These are phyloP conservation scores for Spergularia azorica DNA, from an alignment of 179 eudicot species.

Conservation along the genomic window DNA sequence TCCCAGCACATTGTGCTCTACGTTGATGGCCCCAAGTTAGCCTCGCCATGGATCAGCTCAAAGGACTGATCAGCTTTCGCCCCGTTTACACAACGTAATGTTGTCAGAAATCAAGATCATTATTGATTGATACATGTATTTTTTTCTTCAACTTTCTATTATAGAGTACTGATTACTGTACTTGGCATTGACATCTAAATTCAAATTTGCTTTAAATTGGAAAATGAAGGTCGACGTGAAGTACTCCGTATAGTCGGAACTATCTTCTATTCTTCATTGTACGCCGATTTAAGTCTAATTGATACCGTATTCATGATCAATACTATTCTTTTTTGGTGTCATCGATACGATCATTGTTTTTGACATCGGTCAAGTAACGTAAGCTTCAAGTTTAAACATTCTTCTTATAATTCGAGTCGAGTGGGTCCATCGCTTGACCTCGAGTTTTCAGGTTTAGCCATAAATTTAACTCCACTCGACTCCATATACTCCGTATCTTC, in stretches of 20 bases:
- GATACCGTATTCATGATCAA: too few species aligned
- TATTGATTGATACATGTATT: too few species aligned
- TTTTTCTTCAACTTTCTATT: not conserved
- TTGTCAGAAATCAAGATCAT: not conserved
- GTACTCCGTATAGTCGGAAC: too few species aligned
- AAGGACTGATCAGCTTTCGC: slow-evolving; percentile 1
- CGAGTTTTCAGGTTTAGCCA: not conserved
- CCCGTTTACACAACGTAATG: not conserved
- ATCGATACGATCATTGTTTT: too few species aligned
- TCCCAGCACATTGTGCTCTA: not conserved
- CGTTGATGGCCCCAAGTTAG: not conserved
- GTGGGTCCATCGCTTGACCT: too few species aligned
- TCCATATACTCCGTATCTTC: not conserved
- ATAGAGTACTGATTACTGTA: not conserved
- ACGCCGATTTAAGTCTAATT: too few species aligned
- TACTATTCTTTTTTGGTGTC: too few species aligned
- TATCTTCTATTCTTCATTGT: too few species aligned
- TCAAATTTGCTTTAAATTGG: not conserved
- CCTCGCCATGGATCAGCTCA: slow-evolving; percentile 15
- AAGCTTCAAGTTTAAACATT: too few species aligned
- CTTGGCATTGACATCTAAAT: not conserved
- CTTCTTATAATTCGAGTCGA: too few species aligned
- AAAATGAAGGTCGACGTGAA: too few species aligned
- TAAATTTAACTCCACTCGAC: not conserved
- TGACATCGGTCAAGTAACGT: too few species aligned